phyloP scores from a whole-genome alignment of 2,329 filamentous ascomycete genomes.

The Penicillium concentricum region DNA sequence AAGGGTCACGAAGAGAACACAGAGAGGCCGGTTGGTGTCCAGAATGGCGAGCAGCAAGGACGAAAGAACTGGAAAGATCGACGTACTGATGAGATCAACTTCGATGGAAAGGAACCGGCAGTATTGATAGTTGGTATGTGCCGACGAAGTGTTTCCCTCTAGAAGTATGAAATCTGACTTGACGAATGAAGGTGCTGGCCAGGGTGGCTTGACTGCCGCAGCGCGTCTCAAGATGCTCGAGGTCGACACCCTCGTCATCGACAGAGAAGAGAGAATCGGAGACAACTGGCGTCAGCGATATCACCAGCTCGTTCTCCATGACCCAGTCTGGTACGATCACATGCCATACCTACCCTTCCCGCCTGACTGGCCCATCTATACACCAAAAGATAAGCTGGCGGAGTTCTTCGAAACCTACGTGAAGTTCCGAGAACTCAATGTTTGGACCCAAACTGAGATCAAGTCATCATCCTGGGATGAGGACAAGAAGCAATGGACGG shows the following conservation, averaged over 20 bases:
- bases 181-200: slow-evolving; percentile 53
- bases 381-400: slow-evolving; percentile 68
- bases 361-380: slow-evolving; percentile 65
- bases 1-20: slow-evolving; percentile 54
- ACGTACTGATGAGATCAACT: slow-evolving; percentile 50
- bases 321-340: slow-evolving; percentile 58
- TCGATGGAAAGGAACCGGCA: slow-evolving; percentile 53
- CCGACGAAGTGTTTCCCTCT: neutral
- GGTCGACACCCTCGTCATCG: slow-evolving; percentile 58
- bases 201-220: slow-evolving; percentile 58
- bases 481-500: slow-evolving; percentile 52
- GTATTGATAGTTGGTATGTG: slow-evolving; percentile 62
- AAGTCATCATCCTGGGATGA: slow-evolving; percentile 53
- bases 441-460: slow-evolving; percentile 60
- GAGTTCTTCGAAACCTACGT: slow-evolving; percentile 69
- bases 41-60: slow-evolving; percentile 53
- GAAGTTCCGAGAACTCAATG: slow-evolving; percentile 64
- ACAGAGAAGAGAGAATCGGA: slow-evolving; percentile 57
- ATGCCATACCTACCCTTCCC: slow-evolving; percentile 67
- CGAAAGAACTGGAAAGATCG: slow-evolving; percentile 62
- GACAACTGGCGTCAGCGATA: slow-evolving; percentile 66
- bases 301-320: slow-evolving; percentile 65
- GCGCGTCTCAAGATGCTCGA: slow-evolving; percentile 61
- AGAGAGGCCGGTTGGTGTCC: slow-evolving; percentile 56
- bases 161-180: neutral